A percentile compares a stretch with the other conserved stretches of the same genome.
Conservation (phyloP, 2,329 filamentous ascomycete genomes). For the Aspergillus costaricaensis region DNA sequence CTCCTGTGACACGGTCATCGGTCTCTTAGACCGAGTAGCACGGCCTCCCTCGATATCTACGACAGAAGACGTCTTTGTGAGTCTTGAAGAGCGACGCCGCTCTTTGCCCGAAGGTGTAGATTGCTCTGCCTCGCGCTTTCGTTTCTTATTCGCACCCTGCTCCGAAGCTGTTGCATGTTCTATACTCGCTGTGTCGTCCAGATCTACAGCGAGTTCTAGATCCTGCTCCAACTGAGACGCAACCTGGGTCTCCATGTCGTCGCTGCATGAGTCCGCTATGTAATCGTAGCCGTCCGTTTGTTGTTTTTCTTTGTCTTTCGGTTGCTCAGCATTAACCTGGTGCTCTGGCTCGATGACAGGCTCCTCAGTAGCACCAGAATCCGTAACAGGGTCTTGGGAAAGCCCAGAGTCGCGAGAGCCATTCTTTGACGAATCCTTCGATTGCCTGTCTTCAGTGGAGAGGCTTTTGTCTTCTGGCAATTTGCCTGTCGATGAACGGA, state of each 20-base stretch:
- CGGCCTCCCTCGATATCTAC: conserved; percentile 15
- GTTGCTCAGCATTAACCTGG: not conserved
- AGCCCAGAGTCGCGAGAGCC: not conserved
- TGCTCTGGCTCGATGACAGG: not conserved
- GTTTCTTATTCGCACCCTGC: conserved; percentile 33
- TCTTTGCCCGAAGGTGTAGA: conserved; percentile 21
- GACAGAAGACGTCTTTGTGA: conserved; percentile 16
- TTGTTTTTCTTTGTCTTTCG: not conserved
- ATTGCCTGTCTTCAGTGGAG: not conserved
- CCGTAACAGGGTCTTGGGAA: not conserved
- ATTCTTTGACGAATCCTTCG: conserved; percentile 10
- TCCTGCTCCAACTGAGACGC: conserved; percentile 50
- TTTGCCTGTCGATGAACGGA: conserved; percentile 30
- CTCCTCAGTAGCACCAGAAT: not conserved
- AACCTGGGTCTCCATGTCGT: conserved; percentile 47
- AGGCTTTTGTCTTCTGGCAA: conserved; percentile 9
- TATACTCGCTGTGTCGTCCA: conserved; percentile 18
- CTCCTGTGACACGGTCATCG: conserved; percentile 7
- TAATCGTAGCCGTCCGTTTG: conserved; percentile 18
- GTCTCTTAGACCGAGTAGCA: conserved; percentile 19
- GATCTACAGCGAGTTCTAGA: conserved; percentile 42
- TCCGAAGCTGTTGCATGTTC: conserved; percentile 10
- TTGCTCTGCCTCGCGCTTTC: conserved; percentile 34
- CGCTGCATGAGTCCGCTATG: conserved; percentile 38
- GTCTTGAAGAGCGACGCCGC: conserved; percentile 34